Evolutionary conservation across 208 protist genomes (phyloP).

Genomic region (Angomonas desouzai): DNA sequence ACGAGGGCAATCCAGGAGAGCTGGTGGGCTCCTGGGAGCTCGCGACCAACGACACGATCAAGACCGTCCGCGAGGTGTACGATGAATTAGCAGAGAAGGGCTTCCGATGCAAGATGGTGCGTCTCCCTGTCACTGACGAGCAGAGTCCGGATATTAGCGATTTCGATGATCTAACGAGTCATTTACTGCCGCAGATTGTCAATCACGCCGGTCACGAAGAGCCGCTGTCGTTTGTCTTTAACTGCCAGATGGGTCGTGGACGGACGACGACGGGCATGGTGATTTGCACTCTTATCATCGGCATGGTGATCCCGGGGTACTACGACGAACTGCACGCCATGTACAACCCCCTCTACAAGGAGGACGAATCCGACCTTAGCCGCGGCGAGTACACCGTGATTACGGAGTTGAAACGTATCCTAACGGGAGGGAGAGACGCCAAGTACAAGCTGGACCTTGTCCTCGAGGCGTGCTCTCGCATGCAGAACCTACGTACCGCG

Average conservation of each 20-base stretch:
- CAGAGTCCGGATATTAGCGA: conserved; percentile 75
- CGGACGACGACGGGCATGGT: conserved; percentile 90
- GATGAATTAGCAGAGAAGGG: conserved; percentile 48
- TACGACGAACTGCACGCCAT: conserved; percentile 76
- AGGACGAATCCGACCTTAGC: conserved; percentile 40
- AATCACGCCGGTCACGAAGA: conserved; percentile 61
- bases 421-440: conserved; percentile 54
- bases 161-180: conserved; percentile 69
- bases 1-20: conserved; percentile 82
- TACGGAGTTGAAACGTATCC: conserved; percentile 75
- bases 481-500: conserved; percentile 86
- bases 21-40: conserved; percentile 79
- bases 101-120: conserved; percentile 57
- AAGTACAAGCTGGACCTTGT: conserved; percentile 82
- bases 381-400: conserved; percentile 76
- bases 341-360: conserved; percentile 60
- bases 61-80: conserved; percentile 82
- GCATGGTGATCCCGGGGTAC: conserved; percentile 78
- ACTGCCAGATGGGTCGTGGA: conserved; percentile 88
- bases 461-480: conserved; percentile 77
- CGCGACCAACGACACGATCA: conserved; percentile 63
- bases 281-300: conserved; percentile 82
- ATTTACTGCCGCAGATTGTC: conserved; percentile 66
- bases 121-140: conserved; percentile 84
- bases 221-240: conserved; percentile 87